Conservation (phyloP, 164 flowering plant species). For the Berberis thunbergii region DNA sequence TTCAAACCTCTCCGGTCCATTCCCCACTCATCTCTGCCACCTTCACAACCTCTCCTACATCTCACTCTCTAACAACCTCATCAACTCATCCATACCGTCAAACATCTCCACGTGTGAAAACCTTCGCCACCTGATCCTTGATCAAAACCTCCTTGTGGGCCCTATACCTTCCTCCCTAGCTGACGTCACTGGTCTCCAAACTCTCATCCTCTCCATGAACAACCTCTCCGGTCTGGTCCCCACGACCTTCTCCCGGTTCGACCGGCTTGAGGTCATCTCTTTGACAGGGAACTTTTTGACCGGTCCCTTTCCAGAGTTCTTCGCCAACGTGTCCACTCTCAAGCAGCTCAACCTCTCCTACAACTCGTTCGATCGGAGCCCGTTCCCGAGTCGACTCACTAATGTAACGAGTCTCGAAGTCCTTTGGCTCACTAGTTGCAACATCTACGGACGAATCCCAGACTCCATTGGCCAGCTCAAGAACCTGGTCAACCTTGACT, state of each 20-base stretch:
- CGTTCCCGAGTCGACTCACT: constrained; percentile 69
- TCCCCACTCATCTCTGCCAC: constrained; percentile 61
- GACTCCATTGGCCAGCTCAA: constrained; percentile 43
- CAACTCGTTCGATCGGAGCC: constrained; percentile 66
- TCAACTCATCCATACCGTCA: constrained; percentile 51
- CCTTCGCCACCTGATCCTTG: constrained; percentile 22
- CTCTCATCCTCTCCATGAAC: constrained; percentile 58
- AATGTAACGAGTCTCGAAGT: constrained; percentile 50
- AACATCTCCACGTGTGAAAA: constrained; percentile 39
- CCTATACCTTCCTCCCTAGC: constrained; percentile 27
- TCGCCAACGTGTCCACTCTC: constrained; percentile 53
- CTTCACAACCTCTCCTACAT: constrained; percentile 44
- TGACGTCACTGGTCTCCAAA: constrained; percentile 31
- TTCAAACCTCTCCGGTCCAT: constrained; percentile 52
- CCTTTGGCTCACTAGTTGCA: constrained; percentile 58
- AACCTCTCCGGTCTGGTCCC: constrained; percentile 83
- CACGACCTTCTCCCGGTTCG: constrained; percentile 43
- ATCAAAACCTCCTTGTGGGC: constrained; percentile 21
- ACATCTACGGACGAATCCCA: constrained; percentile 65
- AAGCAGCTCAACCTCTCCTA: constrained; percentile 64
- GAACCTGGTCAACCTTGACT: constrained; percentile 54
- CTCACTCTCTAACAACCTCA: constrained; percentile 56
- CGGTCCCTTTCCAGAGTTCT: constrained; percentile 44
- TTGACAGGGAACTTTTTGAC: constrained; percentile 58
- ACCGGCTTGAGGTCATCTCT: constrained; percentile 51